phyloP scores from a whole-genome alignment of 2,329 filamentous ascomycete genomes.

The Cytospora schulzeri region DNA sequence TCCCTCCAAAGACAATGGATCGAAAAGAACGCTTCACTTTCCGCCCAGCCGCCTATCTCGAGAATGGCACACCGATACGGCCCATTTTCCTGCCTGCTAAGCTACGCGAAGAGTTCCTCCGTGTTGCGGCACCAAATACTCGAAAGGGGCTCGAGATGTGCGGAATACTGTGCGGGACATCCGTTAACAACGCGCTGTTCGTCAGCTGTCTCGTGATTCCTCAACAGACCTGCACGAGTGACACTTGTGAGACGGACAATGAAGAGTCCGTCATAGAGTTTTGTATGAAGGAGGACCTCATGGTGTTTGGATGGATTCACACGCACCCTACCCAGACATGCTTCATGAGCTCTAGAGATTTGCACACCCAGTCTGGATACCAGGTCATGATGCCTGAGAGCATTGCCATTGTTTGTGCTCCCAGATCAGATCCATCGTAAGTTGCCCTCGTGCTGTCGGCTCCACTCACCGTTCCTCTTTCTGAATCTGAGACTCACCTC shows the following conservation, averaged over 20 bases:
- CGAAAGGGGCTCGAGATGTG: slow-evolving; percentile 85
- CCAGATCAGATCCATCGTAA: slow-evolving; percentile 74
- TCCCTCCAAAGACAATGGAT: slow-evolving; percentile 39
- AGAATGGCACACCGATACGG: slow-evolving; percentile 83
- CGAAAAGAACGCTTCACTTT: slow-evolving; percentile 72
- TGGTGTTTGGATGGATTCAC: slow-evolving; percentile 95
- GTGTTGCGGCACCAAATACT: slow-evolving; percentile 76
- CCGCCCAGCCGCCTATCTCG: slow-evolving; percentile 81
- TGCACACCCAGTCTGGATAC: slow-evolving; percentile 93
- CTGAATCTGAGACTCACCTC: not conserved
- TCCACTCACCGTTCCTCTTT: slow-evolving; percentile 1
- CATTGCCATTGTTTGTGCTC: slow-evolving; percentile 95
- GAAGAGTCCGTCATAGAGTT: slow-evolving; percentile 85
- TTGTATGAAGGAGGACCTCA: slow-evolving; percentile 78
- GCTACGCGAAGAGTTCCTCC: slow-evolving; percentile 74
- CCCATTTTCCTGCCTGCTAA: slow-evolving; percentile 82
- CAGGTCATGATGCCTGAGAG: slow-evolving; percentile 96
- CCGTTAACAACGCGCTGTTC: slow-evolving; percentile 92
- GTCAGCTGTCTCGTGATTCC: slow-evolving; percentile 87
- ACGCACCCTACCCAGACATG: slow-evolving; percentile 96
- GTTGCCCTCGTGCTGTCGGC: slow-evolving; percentile 36
- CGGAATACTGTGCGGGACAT: slow-evolving; percentile 87
- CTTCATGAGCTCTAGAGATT: slow-evolving; percentile 92
- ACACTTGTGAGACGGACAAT: slow-evolving; percentile 94
- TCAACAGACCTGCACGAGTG: slow-evolving; percentile 83